phyloP scores from a whole-genome alignment of 176 grass and related monocot species.

The Avena sativa region DNA sequence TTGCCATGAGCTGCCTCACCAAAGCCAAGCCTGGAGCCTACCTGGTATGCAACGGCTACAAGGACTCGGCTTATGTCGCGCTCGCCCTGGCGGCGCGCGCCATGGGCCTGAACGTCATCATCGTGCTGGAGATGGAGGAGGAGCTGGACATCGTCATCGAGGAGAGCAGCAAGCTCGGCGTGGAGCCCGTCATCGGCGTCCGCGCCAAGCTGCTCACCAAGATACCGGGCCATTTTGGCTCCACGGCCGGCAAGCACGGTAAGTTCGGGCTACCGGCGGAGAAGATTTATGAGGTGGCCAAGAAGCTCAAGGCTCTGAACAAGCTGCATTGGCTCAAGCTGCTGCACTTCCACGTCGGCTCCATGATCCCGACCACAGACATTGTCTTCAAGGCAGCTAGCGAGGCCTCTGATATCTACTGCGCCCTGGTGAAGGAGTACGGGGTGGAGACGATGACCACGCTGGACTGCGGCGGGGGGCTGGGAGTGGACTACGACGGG shows the following conservation, averaged over 20 bases:
- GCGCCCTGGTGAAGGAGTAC: background rate
- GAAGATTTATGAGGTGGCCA: constrained; percentile 30
- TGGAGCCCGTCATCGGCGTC: constrained; percentile 22
- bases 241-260: constrained; percentile 33
- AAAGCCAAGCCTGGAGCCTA: constrained; percentile 27
- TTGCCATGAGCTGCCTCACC: constrained; percentile 33
- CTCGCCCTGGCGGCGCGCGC: constrained; percentile 30
- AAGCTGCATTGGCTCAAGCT: constrained; percentile 43
- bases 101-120: constrained; percentile 29
- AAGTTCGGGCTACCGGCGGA: constrained; percentile 34
- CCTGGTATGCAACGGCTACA: constrained; percentile 47
- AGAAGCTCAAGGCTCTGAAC: constrained; percentile 5
- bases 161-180: background rate
- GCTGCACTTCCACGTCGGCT: constrained; percentile 49
- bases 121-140: constrained; percentile 51
- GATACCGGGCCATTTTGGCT: constrained; percentile 30
- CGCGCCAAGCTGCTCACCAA: constrained; percentile 29
- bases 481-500: constrained; percentile 43
- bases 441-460: constrained; percentile 36
- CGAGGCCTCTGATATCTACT: constrained; percentile 39
- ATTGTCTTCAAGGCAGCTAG: background rate
- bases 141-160: constrained; percentile 42
- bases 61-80: constrained; percentile 40
- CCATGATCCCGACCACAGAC: constrained; percentile 42
- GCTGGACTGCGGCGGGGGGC: constrained; percentile 40